phyloP scores from a whole-genome alignment of 2,329 filamentous ascomycete genomes.

The Aspergillus luchuensis region DNA sequence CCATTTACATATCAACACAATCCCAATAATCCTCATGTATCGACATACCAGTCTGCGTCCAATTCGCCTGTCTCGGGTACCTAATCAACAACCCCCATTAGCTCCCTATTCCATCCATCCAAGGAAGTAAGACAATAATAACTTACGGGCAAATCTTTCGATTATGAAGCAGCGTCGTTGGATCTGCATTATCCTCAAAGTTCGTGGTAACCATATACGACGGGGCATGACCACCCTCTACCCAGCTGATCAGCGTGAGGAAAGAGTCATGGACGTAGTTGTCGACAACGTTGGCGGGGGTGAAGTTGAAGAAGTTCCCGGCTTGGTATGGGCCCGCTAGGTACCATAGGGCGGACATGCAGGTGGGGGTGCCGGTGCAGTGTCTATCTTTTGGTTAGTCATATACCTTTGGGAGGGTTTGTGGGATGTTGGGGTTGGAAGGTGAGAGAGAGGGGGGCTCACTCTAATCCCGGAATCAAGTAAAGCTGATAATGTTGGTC shows the following conservation, averaged over 20 bases:
- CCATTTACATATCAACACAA: background rate
- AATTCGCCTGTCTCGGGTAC: background rate
- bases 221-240: background rate
- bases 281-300: background rate
- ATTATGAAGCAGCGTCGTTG: background rate
- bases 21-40: background rate
- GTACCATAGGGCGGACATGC: background rate
- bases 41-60: background rate
- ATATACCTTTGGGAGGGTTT: too few species aligned
- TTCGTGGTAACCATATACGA: background rate
- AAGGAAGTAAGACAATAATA: too few species aligned
- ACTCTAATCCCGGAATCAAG: background rate
- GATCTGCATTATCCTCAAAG: background rate
- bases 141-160: background rate
- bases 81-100: background rate
- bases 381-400: background rate
- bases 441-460: background rate
- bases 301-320: background rate
- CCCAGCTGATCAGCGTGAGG: background rate
- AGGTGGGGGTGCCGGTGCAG: background rate
- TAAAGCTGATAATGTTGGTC: background rate
- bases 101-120: background rate
- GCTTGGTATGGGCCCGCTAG: background rate
- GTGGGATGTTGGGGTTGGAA: too few species aligned
- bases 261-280: background rate